Evolutionary conservation across 352 stramenopile genomes (phyloP).

Genomic region (Halophytophthora polymorphica): DNA sequence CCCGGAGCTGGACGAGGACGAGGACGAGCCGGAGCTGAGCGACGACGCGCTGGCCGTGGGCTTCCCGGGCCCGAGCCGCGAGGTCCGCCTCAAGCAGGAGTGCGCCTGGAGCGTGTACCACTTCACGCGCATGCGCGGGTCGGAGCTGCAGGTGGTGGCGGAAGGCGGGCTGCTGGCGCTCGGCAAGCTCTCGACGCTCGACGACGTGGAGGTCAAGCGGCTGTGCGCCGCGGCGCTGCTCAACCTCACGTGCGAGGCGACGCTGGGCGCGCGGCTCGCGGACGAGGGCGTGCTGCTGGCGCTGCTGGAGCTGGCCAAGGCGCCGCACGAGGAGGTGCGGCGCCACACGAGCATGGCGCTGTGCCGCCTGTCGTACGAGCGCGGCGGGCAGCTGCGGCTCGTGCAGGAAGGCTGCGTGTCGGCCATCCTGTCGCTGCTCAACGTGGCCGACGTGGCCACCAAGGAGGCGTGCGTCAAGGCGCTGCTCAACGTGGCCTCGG

Average conservation of each 20-base stretch:
- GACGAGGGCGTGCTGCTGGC: conserved; percentile 72
- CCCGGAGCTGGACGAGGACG: conserved; percentile 44
- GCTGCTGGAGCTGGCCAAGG: conserved; percentile 74
- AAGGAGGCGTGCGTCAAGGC: conserved; percentile 84
- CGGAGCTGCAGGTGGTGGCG: conserved; percentile 72
- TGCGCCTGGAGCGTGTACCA: conserved; percentile 83
- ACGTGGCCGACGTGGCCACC: conserved; percentile 70
- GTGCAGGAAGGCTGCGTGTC: conserved; percentile 82
- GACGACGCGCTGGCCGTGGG: conserved; percentile 37
- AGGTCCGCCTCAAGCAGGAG: conserved; percentile 76
- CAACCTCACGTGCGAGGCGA: conserved; percentile 63
- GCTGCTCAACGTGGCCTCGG: conserved; percentile 81
- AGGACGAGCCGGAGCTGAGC: conserved; percentile 41
- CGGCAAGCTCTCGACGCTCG: conserved; percentile 69
- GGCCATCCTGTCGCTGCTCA: conserved; percentile 83
- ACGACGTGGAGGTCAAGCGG: conserved; percentile 79
- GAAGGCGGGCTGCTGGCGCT: conserved; percentile 77
- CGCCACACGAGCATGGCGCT: conserved; percentile 82
- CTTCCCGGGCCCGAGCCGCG: conserved; percentile 29
- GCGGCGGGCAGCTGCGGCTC: conserved; percentile 58
- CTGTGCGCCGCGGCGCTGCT: conserved; percentile 80
- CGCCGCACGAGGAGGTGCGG: conserved; percentile 74
- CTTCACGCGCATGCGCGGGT: conserved; percentile 58
- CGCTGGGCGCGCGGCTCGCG: conserved; percentile 51
- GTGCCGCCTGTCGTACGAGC: conserved; percentile 82